Percentiles rank a stretch among this genome's conserved stretches.
Conservation (phyloP, 1,139 yeast species). For the Suhomyces bokatorum region DNA sequence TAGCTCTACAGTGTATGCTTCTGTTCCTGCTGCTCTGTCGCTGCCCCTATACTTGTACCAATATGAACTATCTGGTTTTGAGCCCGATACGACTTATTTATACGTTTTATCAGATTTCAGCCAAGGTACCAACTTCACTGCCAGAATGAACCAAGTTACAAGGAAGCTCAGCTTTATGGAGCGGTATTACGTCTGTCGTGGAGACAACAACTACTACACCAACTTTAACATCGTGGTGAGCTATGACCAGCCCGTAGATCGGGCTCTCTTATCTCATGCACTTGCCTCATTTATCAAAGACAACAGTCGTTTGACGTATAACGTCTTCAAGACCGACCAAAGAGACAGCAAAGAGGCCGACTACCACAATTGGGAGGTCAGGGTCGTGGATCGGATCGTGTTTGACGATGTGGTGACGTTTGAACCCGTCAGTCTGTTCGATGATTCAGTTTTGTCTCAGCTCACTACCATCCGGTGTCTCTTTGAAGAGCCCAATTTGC, state of each 20-base stretch:
- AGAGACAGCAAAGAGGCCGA: constrained; percentile 15
- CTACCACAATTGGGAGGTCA: constrained; percentile 21
- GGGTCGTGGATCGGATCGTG: constrained; percentile 21
- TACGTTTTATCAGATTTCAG: too few species aligned
- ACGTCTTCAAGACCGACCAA: constrained; percentile 18
- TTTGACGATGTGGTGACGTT: constrained; percentile 30
- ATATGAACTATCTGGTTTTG: too few species aligned
- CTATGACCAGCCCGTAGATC: constrained; percentile 22
- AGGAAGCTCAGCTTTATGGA: constrained; percentile 7
- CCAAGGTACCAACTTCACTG: not conserved
- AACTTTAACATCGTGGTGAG: constrained; percentile 31
- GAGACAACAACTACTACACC: constrained; percentile 23
- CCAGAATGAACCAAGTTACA: not conserved
- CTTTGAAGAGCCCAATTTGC: constrained; percentile 18
- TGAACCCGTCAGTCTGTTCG: constrained; percentile 17
- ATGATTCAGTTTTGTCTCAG: constrained; percentile 16
- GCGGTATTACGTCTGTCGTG: constrained; percentile 30
- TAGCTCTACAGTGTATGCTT: too few species aligned
- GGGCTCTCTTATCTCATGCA: constrained; percentile 25
- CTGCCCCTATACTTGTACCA: too few species aligned
- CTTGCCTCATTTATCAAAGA: constrained; percentile 23
- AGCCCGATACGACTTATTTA: too few species aligned
- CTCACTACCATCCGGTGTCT: constrained; percentile 21
- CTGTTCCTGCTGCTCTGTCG: too few species aligned
- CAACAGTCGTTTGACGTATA: constrained; percentile 26